Evolutionary conservation across 129 eudicot species (phyloP).

Genomic region (Heracleum sosnowskyi): DNA sequence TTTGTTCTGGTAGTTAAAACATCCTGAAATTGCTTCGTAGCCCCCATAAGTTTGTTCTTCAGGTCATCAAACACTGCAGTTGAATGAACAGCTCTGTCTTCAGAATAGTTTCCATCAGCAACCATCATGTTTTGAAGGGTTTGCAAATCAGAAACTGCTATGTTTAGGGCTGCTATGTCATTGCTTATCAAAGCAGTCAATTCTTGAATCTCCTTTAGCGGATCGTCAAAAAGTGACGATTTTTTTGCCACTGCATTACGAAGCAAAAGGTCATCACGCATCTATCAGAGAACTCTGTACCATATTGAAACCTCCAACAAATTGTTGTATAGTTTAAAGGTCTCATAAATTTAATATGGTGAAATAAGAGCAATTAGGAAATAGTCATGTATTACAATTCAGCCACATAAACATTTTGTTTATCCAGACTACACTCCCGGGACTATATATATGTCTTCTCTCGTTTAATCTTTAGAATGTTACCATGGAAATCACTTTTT

Average conservation of each 20-base stretch:
- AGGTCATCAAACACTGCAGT: slow-evolving; percentile 78
- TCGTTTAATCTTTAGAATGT: background rate
- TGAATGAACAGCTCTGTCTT: slow-evolving; percentile 58
- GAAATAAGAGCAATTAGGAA: background rate
- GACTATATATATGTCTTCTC: background rate
- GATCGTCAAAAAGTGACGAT: slow-evolving; percentile 78
- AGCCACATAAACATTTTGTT: background rate
- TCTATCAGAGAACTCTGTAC: background rate
- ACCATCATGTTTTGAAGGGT: slow-evolving; percentile 49
- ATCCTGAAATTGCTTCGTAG: slow-evolving; percentile 67
- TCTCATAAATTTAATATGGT: background rate
- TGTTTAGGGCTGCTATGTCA: slow-evolving; percentile 60
- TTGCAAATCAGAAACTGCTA: slow-evolving; percentile 64
- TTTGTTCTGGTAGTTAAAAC: slow-evolving; percentile 66
- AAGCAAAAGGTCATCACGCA: slow-evolving; percentile 1
- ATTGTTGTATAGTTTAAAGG: background rate
- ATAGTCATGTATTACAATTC: background rate
- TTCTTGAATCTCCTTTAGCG: slow-evolving; percentile 69
- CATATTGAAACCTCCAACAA: background rate
- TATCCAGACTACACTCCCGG: background rate
- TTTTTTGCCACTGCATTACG: slow-evolving; percentile 57
- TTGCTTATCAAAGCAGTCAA: slow-evolving; percentile 51
- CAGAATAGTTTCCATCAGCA: slow-evolving; percentile 52
- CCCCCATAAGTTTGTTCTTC: slow-evolving; percentile 66
- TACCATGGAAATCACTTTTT: background rate